Evolutionary conservation across 352 stramenopile genomes (phyloP).

Genomic region (Pythium aquatile): DNA sequence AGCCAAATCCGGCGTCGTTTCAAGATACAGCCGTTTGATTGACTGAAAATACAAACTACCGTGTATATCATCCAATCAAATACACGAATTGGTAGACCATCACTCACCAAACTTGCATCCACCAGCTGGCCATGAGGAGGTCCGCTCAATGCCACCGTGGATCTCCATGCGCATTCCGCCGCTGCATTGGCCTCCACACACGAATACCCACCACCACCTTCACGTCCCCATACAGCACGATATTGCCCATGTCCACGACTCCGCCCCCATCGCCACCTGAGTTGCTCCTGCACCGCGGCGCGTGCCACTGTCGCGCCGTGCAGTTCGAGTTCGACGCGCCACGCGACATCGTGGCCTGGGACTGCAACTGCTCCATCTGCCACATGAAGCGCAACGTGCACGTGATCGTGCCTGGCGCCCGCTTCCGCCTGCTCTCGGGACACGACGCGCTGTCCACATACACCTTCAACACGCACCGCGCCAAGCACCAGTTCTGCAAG

Average conservation of each 20-base stretch:
- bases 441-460: slow-evolving; percentile 62
- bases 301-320: slow-evolving; percentile 73
- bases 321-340: slow-evolving; percentile 69
- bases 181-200: background rate
- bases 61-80: background rate
- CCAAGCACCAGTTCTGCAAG: slow-evolving; percentile 82
- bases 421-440: slow-evolving; percentile 54
- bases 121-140: background rate
- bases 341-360: slow-evolving; percentile 48
- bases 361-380: slow-evolving; percentile 88
- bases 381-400: slow-evolving; percentile 78
- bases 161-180: background rate
- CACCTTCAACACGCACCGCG: slow-evolving; percentile 79
- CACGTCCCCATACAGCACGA: background rate
- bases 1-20: background rate
- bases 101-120: background rate
- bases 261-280: background rate
- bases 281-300: slow-evolving; percentile 42
- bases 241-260: slow-evolving; percentile 2
- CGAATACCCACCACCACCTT: background rate
- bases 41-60: slow-evolving; percentile 3
- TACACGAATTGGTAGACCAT: background rate
- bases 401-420: slow-evolving; percentile 52
- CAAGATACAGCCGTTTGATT: slow-evolving; percentile 3
- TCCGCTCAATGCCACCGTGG: background rate